Base-by-base conservation (phyloP, 805 yeast species). In the Starmerella vitae region DNA sequence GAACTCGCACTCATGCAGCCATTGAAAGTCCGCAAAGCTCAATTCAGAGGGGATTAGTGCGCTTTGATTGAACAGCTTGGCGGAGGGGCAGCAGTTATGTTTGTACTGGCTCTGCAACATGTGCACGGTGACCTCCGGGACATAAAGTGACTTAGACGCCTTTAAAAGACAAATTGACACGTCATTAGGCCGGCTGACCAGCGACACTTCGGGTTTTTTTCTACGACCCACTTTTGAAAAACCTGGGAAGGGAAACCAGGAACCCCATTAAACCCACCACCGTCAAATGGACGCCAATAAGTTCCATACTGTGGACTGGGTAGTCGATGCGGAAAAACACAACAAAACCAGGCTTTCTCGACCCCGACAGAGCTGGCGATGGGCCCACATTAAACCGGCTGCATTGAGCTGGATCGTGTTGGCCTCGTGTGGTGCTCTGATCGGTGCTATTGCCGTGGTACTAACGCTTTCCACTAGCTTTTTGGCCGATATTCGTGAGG, bases 391-490 rank as follows among this genome's bases (percentile, higher is more conserved):
- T 20, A 22, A 19, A 21, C 41, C 48, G 13, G 57, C 63, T 1
- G 57, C 67, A 2, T 75, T 71, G 49, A 71, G 72, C 41, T 84
- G 96, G 80, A 52, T 84, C 1, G 78, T 80, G 0, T 62, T 91
- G 26, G 78, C 86, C 0, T 49, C 68, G 2, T 81, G 84, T 43
- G 99, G 97, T 0, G 54, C 77, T 1, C 46, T 68, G 3, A 78
- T 86, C 38, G 99, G 99, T 3, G 51, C 71, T 2, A 76, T 84
- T 28, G 97, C 98, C 0, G 94, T 84, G 0, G 65, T 71, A 14
- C 62, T 91, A 38, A 85, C 82, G 51, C 71, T 88, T 14, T 67
- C 84, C 14, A 84, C 97, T 0, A 88, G 83, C 37, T 84, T 86
- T 71, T 60, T 91, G n/a, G 78, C 84, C 3, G 78, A 78, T 51